Evolutionary conservation across 2,329 filamentous ascomycete species (phyloP), one percentile per base, ranked within the genome.

Genomic region (Apiospora rasikravindrae): DNA sequence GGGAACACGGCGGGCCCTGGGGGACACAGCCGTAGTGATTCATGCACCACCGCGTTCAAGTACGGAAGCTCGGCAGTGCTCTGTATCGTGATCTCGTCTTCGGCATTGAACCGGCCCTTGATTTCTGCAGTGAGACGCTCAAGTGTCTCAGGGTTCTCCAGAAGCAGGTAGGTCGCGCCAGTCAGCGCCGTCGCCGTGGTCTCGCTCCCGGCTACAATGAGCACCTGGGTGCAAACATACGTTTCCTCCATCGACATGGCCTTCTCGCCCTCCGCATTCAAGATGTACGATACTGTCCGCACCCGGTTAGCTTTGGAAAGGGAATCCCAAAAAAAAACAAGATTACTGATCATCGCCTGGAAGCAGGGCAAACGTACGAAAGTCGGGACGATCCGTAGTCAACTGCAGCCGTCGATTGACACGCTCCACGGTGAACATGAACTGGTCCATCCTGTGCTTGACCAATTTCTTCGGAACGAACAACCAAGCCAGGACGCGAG

Each of bases 161-260:
- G 74, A 11, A 86, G 75, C 11, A 82, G 76, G 68, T 80, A 86
- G 0, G 78, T 75, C 74, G 79, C 70, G 74, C 82, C 72, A 72
- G 79, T 75, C 14, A 86, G 76, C 0, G 82, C 77, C 0, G 84
- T 85, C 0, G 85, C 83, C 0, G 84, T 85, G 10, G 85, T 87
- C 74, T 87, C 85, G 4, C 82, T 83, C 1, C 85, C 84, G 16
- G 84, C 84, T 6, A 83, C 47, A 29, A 69, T 69, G 26, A 69
- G 68, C 14, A 69, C 68, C 33, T 69, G 68, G 29, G 68, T 16
- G 44, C 68, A 69, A 22, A 69, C 68, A 14, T 69, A 69, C 1
- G 44, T 69, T 19, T 69, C 68, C 22, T 69, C 68, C 44, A 69
- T 49, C 1, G 68, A 69, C 68, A 69, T 69, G 45, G 44, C 68